Percentiles rank a stretch among this genome's conserved stretches.
These are phyloP conservation scores for Pseudogymnoascus verrucosus DNA, from an alignment of 2,329 filamentous ascomycete species.

Conservation along the genomic window DNA sequence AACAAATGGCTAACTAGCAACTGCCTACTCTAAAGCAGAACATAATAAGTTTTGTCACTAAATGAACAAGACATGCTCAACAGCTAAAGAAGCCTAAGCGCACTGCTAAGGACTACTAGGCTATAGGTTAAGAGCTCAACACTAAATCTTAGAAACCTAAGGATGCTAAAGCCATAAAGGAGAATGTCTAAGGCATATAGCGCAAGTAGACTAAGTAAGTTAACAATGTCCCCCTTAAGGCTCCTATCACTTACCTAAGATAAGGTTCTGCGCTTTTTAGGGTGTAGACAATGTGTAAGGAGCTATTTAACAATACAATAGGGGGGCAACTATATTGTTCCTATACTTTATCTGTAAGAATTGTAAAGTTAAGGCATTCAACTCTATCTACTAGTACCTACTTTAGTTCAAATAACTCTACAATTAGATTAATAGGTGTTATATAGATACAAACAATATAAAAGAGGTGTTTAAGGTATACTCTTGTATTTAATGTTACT, in stretches of 20 bases:
- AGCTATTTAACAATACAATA: slow-evolving; percentile 6
- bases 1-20: no score
- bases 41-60: no score
- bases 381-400: slow-evolving; percentile 18
- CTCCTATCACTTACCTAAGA: background rate
- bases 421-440: no score
- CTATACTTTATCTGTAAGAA: slow-evolving; percentile 6
- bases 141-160: background rate
- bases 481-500: no score
- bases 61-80: no score
- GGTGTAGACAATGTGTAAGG: background rate
- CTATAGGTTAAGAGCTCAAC: background rate
- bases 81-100: no score
- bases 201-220: background rate
- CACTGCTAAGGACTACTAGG: background rate
- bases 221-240: background rate
- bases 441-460: slow-evolving; percentile 11
- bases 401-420: no score
- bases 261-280: slow-evolving; percentile 7
- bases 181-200: background rate
- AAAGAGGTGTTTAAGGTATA: background rate
- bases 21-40: no score
- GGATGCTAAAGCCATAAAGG: background rate
- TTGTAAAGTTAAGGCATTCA: slow-evolving; percentile 13
- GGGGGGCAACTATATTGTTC: background rate